phyloP scores from a whole-genome alignment of 306 rosid genomes.

The Corylus americana region DNA sequence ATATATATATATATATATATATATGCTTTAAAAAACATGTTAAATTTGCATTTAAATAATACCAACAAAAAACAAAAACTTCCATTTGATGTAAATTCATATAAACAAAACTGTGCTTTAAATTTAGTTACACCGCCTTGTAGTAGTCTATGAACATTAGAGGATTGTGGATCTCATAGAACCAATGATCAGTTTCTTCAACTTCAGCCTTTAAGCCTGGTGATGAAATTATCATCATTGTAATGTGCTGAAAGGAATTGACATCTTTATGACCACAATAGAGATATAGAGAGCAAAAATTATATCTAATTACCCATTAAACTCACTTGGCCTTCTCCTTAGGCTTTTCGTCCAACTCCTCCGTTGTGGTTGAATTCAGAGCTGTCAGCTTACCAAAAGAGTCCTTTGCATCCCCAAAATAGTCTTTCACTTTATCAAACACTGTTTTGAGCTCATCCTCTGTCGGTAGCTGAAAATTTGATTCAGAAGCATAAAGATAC shows the following conservation, averaged over 20 bases:
- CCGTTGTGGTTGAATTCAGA: constrained; percentile 37
- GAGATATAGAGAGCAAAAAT: not conserved
- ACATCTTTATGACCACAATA: not conserved
- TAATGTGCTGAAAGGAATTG: constrained; percentile 12
- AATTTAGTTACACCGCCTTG: constrained; percentile 29
- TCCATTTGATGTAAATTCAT: not conserved
- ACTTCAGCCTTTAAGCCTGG: constrained; percentile 47
- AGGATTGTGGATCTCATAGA: constrained; percentile 20
- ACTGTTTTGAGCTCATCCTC: constrained; percentile 76
- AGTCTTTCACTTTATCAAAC: constrained; percentile 80
- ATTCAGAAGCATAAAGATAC: constrained; percentile 25
- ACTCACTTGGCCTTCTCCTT: constrained; percentile 68
- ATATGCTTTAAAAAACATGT: not conserved
- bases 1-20: not conserved
- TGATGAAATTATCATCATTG: constrained; percentile 1
- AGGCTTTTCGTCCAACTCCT: constrained; percentile 46
- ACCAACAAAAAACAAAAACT: not conserved
- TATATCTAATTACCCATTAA: not conserved
- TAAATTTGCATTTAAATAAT: constrained; percentile 11
- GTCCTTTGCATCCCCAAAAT: constrained; percentile 84
- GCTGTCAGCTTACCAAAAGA: constrained; percentile 78
- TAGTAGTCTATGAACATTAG: constrained; percentile 13
- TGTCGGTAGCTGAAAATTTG: constrained; percentile 76
- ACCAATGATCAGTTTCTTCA: constrained; percentile 24
- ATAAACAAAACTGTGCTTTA: constrained; percentile 40